Conservation (phyloP, 163 green algal genomes). For the Chlorella variabilis region DNA sequence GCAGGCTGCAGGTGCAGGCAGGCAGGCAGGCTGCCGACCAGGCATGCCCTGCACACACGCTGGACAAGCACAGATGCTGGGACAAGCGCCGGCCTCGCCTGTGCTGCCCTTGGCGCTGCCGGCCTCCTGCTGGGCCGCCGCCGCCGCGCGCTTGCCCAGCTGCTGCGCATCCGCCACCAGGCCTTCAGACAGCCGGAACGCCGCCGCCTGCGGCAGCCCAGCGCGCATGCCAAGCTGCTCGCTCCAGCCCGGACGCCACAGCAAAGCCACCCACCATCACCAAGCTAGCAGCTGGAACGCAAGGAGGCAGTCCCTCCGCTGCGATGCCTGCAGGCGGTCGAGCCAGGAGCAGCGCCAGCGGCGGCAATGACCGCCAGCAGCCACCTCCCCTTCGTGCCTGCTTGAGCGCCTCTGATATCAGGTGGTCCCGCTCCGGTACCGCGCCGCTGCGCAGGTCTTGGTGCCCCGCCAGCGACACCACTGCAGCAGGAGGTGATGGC, state of each 20-base stretch:
- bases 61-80: no score
- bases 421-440: slow-evolving; percentile 10
- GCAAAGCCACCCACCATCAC: no score
- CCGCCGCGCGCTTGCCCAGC: slow-evolving; percentile 1
- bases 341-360: background rate
- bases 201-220: slow-evolving; percentile 11
- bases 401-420: slow-evolving; percentile 29
- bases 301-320: no score
- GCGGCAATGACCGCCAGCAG: no score
- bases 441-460: slow-evolving; percentile 7
- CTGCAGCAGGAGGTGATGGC: no score
- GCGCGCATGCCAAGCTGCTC: no score
- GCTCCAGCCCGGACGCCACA: no score
- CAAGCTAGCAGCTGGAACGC: no score
- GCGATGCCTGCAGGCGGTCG: no score
- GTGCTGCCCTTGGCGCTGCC: slow-evolving; percentile 16
- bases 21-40: no score
- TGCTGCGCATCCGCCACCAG: background rate
- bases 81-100: background rate
- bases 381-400: background rate
- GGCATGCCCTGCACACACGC: no score
- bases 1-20: background rate
- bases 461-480: slow-evolving; percentile 16
- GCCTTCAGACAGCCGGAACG: slow-evolving; percentile 20
- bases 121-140: background rate